phyloP scores from a whole-genome alignment of 2,329 filamentous ascomycete species.

The Bipolaris gigantea region DNA sequence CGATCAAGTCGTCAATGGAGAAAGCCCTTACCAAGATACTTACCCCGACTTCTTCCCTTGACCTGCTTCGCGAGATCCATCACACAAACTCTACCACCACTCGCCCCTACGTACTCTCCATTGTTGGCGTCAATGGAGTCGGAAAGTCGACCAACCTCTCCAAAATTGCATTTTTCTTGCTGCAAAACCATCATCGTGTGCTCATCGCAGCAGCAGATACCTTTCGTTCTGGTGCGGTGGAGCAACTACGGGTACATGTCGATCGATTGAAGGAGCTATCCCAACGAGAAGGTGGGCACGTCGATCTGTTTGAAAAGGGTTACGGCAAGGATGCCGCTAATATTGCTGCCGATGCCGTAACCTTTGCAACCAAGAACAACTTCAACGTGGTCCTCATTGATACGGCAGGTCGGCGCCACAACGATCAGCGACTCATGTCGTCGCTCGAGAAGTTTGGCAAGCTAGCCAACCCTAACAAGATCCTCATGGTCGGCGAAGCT shows the following conservation, averaged over 20 bases:
- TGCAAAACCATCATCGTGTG: conserved; percentile 96
- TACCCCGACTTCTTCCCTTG: conserved; percentile 90
- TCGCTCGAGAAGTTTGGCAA: conserved; percentile 97
- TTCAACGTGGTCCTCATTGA: conserved; percentile 97
- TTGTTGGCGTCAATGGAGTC: conserved; percentile 97
- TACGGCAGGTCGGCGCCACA: conserved; percentile 91
- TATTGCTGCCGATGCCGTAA: conserved; percentile 92
- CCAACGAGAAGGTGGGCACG: conserved; percentile 73
- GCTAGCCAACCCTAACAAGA: conserved; percentile 94
- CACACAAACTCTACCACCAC: conserved; percentile 63
- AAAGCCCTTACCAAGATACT: conserved; percentile 92
- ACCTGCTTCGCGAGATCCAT: conserved; percentile 91
- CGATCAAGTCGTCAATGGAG: conserved; percentile 85
- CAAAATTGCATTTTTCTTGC: conserved; percentile 96
- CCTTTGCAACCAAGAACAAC: conserved; percentile 69
- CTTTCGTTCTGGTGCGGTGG: conserved; percentile 94
- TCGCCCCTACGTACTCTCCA: conserved; percentile 94
- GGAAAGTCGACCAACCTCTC: conserved; percentile 97
- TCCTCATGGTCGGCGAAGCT: conserved; percentile 93
- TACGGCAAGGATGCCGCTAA: conserved; percentile 97
- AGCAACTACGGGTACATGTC: conserved; percentile 94
- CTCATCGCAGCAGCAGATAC: conserved; percentile 94
- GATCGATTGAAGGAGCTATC: conserved; percentile 89
- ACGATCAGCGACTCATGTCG: conserved; percentile 94
- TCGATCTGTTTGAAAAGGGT: conserved; percentile 94